Evolutionary conservation across 2,329 filamentous ascomycete species (phyloP).

Genomic region (Tolypocladium amazonense): DNA sequence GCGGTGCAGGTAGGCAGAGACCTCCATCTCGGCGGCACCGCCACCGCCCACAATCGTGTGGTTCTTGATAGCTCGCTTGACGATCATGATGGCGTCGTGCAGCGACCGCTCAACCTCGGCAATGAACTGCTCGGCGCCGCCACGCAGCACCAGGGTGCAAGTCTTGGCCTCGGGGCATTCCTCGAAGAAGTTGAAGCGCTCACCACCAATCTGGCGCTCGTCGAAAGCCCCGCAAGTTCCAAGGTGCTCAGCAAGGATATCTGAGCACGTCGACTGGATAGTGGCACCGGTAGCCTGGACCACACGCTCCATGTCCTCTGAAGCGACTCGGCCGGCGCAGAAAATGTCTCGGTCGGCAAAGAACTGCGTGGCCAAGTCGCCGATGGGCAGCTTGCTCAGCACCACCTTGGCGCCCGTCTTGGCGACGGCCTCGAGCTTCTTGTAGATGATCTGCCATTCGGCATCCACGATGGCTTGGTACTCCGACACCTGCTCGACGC

Average conservation of each 20-base stretch:
- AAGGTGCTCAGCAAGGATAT: conserved; percentile 81
- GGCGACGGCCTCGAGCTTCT: conserved; percentile 93
- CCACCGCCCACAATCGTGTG: conserved; percentile 90
- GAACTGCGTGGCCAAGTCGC: conserved; percentile 93
- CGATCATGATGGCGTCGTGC: conserved; percentile 99
- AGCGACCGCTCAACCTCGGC: conserved; percentile 95
- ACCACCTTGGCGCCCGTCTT: conserved; percentile 96
- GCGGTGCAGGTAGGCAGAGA: conserved; percentile 84
- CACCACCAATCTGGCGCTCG: conserved; percentile 92
- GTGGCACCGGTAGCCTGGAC: conserved; percentile 89
- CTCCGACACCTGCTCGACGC: conserved; percentile 95
- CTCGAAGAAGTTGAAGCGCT: conserved; percentile 98
- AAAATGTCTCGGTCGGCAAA: conserved; percentile 98
- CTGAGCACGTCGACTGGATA: conserved; percentile 90
- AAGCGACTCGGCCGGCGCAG: conserved; percentile 86
- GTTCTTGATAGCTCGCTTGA: conserved; percentile 96
- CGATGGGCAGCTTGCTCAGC: conserved; percentile 92
- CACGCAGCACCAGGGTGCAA: conserved; percentile 88
- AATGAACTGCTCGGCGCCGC: conserved; percentile 97
- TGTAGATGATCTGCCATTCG: conserved; percentile 99
- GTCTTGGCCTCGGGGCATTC: conserved; percentile 93
- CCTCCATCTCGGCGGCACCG: conserved; percentile 91
- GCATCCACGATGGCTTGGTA: conserved; percentile 99
- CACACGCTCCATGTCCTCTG: conserved; percentile 91
- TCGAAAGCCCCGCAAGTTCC: conserved; percentile 87